A percentile compares a stretch with the other conserved stretches of the same genome.
These are phyloP conservation scores for Penicillium pulvis DNA, from an alignment of 495 filamentous ascomycete genomes.

Conservation along the genomic window DNA sequence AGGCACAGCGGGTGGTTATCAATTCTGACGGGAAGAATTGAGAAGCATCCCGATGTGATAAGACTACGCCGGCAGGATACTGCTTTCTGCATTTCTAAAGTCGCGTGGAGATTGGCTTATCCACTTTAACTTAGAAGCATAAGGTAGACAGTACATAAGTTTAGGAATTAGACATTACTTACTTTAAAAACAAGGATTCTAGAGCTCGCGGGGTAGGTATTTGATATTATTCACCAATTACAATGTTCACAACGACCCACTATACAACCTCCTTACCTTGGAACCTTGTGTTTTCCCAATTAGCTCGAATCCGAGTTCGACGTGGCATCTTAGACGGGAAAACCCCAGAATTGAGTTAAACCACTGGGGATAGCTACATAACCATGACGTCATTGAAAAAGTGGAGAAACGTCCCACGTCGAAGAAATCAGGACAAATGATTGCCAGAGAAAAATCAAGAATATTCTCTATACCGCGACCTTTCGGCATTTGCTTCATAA, in stretches of 20 bases:
- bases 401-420: neutral
- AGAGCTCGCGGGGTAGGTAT: too few relatives aligned
- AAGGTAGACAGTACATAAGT: too few relatives aligned
- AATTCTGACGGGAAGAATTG: neutral
- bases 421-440: neutral
- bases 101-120: too few relatives aligned
- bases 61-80: neutral
- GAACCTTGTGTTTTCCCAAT: neutral
- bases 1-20: conserved; percentile 18
- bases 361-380: neutral
- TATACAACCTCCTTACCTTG: too few relatives aligned
- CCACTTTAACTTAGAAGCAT: too few relatives aligned
- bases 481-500: neutral
- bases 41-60: neutral
- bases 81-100: too few relatives aligned
- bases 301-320: neutral
- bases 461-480: neutral
- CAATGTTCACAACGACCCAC: too few relatives aligned
- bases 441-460: neutral
- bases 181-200: too few relatives aligned
- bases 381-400: neutral
- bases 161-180: too few relatives aligned
- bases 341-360: neutral
- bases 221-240: too few relatives aligned
- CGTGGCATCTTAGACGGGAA: too few relatives aligned